Base-by-base conservation (phyloP, 208 protist genomes). In the Leishmania lainsoni region DNA sequence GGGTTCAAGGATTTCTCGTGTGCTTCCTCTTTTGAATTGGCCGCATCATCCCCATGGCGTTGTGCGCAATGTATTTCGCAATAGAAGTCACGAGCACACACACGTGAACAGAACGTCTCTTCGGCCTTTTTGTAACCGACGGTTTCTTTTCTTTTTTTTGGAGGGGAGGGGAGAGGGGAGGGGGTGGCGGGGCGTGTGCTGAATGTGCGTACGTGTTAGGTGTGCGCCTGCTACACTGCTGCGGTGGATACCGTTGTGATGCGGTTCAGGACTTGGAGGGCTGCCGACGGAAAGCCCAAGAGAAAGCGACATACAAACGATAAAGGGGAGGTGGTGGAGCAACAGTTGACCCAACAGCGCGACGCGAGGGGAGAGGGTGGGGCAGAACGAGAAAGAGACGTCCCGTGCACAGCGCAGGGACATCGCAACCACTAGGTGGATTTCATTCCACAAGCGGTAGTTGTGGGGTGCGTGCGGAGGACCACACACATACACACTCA, bases 1-100 rank as follows among this genome's bases (percentile, higher is more conserved):
- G 86, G 86, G 78, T 86, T 81, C 51, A 90, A 61, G 29, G 81
- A 84, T 2, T 42, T 10, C 51, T 80, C 76, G n/a, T 61, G 68
- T 61, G 63, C 32, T 70, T 80, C 69, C 10, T 69, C 68, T 5
- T 58, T 20, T 26, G 72, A 54, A 48, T 52, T 80, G 2, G 56
- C 54, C 2, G 66, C 29, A 4, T 72, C 65, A 80, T 49, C 74
- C 78, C 76, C 81, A 84, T 84, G 56, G 35, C 71, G 22, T 49
- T 52, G 51, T 5, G 2, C n/a, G 12, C 45, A 48, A 45, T 2
- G 68, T 26, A 66, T 66, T 22, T 56, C 0, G 5, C 16, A 35
- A 39, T 66, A 66, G 9, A 9, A 66, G 26, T 35, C n/a, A 66
- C 61, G 26, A 3, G 26, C 29, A 66, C 61, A 39, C 61, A 56